phyloP scores from a whole-genome alignment of 2,329 filamentous ascomycete genomes.

The Chrysoporthe deuterocubensis region DNA sequence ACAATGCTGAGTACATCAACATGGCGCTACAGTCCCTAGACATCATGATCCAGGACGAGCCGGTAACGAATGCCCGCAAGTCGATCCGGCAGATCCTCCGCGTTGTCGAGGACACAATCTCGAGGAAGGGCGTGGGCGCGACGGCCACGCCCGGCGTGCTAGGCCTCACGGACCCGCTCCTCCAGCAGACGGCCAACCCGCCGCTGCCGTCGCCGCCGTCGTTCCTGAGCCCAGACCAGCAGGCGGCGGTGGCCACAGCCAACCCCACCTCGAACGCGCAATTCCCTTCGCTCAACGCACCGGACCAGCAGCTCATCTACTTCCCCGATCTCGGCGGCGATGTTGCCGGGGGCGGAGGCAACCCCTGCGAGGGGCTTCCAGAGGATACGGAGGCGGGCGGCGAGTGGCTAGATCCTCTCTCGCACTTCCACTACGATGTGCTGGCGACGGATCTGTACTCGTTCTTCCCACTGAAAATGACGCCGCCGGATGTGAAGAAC shows the following conservation, averaged over 20 bases:
- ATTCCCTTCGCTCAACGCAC: slow-evolving; percentile 32
- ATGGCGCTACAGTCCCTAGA: slow-evolving; percentile 34
- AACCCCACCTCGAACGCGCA: slow-evolving; percentile 25
- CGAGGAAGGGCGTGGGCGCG: slow-evolving; percentile 25
- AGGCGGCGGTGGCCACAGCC: background rate
- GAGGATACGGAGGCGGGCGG: slow-evolving; percentile 6
- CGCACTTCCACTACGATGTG: slow-evolving; percentile 33
- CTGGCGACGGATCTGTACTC: slow-evolving; percentile 37
- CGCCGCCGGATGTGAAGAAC: slow-evolving; percentile 24
- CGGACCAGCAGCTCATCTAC: slow-evolving; percentile 31
- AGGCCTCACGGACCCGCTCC: slow-evolving; percentile 23
- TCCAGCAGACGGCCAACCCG: slow-evolving; percentile 12
- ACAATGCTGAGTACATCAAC: slow-evolving; percentile 37
- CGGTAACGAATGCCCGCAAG: slow-evolving; percentile 29
- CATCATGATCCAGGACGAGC: slow-evolving; percentile 32
- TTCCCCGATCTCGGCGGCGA: slow-evolving; percentile 31
- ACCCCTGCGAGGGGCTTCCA: background rate
- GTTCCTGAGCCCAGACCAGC: slow-evolving; percentile 3
- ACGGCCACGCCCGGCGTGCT: slow-evolving; percentile 9
- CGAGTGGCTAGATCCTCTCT: slow-evolving; percentile 25
- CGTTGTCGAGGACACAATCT: slow-evolving; percentile 34
- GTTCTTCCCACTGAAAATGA: slow-evolving; percentile 34
- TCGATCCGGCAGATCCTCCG: slow-evolving; percentile 32
- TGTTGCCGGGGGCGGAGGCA: background rate
- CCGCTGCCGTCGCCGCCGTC: slow-evolving; percentile 17